phyloP scores from a whole-genome alignment of 2,329 filamentous ascomycete genomes.

The Talaromyces sp. region DNA sequence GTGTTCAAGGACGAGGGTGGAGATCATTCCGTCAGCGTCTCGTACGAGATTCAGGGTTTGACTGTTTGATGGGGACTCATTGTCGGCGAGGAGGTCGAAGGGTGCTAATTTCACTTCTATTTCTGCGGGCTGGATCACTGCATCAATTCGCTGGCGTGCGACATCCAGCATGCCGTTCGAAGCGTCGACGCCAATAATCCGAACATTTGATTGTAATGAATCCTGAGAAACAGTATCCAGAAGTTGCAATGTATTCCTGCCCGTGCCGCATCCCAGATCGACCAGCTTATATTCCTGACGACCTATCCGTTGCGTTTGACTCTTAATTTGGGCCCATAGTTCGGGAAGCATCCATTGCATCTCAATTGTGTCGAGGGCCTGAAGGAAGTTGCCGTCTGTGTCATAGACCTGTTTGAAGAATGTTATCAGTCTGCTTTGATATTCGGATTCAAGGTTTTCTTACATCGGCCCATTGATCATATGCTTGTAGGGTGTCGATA shows the following conservation, averaged over 20 bases:
- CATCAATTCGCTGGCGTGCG: conserved; percentile 42
- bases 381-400: conserved; percentile 64
- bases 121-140: neutral
- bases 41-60: conserved; percentile 12
- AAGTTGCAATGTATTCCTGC: conserved; percentile 59
- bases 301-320: neutral
- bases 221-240: conserved; percentile 18
- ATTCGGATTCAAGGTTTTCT: neutral
- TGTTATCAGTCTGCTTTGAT: neutral
- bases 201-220: conserved; percentile 20
- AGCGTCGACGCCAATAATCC: conserved; percentile 56
- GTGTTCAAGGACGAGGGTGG: conserved; percentile 64
- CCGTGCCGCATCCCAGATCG: conserved; percentile 66
- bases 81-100: conserved; percentile 40
- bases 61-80: conserved; percentile 22
- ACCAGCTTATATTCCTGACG: conserved; percentile 42
- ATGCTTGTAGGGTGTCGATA: conserved; percentile 36
- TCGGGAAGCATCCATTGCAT: conserved; percentile 51
- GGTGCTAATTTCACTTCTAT: conserved; percentile 29
- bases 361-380: conserved; percentile 60
- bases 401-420: conserved; percentile 52
- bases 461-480: conserved; percentile 39
- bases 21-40: conserved; percentile 50
- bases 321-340: conserved; percentile 36
- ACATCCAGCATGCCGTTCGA: conserved; percentile 57